Conservation (phyloP, 2,329 filamentous ascomycete genomes). For the Paracamarosporium sp. region DNA sequence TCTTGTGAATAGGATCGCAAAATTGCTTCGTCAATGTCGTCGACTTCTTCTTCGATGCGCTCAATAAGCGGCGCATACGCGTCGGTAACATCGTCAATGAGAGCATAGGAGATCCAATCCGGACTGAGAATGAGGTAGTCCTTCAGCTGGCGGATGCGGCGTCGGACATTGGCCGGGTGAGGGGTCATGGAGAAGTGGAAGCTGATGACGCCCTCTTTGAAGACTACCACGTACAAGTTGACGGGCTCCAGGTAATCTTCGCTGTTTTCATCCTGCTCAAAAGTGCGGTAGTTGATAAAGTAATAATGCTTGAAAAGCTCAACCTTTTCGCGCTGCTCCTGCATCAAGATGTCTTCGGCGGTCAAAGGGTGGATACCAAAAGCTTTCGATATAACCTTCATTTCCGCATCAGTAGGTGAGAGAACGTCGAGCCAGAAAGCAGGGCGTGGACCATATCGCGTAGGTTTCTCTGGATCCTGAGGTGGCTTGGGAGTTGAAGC, state of each 20-base stretch:
- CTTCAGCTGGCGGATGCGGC: constrained; percentile 88
- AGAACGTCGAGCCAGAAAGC: constrained; percentile 97
- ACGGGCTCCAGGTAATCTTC: constrained; percentile 93
- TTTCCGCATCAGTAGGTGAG: constrained; percentile 89
- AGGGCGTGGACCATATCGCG: constrained; percentile 75
- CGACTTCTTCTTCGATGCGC: constrained; percentile 92
- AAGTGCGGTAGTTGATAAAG: constrained; percentile 97
- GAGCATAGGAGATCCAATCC: constrained; percentile 98
- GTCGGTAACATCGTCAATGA: constrained; percentile 98
- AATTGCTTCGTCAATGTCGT: constrained; percentile 94
- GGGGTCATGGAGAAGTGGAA: constrained; percentile 98
- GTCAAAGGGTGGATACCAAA: constrained; percentile 97
- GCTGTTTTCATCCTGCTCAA: constrained; percentile 90
- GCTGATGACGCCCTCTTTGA: constrained; percentile 91
- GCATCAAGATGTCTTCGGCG: constrained; percentile 94
- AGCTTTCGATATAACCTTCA: constrained; percentile 89
- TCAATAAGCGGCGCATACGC: constrained; percentile 93
- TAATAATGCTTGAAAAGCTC: constrained; percentile 98
- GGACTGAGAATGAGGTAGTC: constrained; percentile 93
- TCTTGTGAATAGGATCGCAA: constrained; percentile 74
- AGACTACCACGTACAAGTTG: constrained; percentile 97
- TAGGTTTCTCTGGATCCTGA: constrained; percentile 38
- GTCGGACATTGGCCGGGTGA: constrained; percentile 93
- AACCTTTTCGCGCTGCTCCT: constrained; percentile 97
- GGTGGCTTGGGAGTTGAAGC: constrained; percentile 43